Conservation (phyloP, 2,329 filamentous ascomycete species). For the Achaetomium macrosporum region DNA sequence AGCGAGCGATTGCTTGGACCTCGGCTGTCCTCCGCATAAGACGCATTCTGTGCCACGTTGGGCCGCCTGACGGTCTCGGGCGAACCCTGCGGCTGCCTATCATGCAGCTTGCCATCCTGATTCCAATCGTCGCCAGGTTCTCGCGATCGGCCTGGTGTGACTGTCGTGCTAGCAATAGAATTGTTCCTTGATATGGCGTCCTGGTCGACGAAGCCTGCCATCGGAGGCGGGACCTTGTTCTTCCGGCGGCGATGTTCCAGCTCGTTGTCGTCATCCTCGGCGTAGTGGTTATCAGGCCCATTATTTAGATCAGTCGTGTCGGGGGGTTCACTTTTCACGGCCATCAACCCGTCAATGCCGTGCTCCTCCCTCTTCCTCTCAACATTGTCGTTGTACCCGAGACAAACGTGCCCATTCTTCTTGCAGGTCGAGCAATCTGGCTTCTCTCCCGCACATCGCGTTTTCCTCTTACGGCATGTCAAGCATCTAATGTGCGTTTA, state of each 20-base stretch:
- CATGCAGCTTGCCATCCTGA: conserved; percentile 16
- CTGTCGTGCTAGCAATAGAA: conserved; percentile 21
- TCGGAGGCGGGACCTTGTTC: conserved; percentile 23
- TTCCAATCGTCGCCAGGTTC: conserved; percentile 26
- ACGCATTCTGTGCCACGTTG: conserved; percentile 30
- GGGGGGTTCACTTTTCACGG: conserved; percentile 20
- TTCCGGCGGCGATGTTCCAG: conserved; percentile 29
- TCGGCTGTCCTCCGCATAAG: conserved; percentile 37
- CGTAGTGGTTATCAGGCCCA: conserved; percentile 29
- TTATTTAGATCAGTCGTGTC: conserved; percentile 26
- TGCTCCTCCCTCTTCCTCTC: conserved; percentile 39
- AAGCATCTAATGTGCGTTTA: conserved; percentile 46
- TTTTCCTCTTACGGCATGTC: conserved; percentile 71
- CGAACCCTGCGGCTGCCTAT: conserved; percentile 15
- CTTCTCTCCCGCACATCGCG: conserved; percentile 67
- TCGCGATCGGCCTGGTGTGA: conserved; percentile 10
- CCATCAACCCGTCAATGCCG: conserved; percentile 7
- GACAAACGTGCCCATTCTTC: conserved; percentile 63
- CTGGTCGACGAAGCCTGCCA: conserved; percentile 25
- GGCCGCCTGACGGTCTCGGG: conserved; percentile 12
- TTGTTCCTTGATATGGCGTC: conserved; percentile 18
- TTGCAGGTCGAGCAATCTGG: conserved; percentile 67
- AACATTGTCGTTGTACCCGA: conserved; percentile 56
- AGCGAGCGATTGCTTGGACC: conserved; percentile 40
- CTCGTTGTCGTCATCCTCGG: conserved; percentile 33